Conservation (phyloP, 768 basidiomycete genomes). For the Myochromella boudieri region DNA sequence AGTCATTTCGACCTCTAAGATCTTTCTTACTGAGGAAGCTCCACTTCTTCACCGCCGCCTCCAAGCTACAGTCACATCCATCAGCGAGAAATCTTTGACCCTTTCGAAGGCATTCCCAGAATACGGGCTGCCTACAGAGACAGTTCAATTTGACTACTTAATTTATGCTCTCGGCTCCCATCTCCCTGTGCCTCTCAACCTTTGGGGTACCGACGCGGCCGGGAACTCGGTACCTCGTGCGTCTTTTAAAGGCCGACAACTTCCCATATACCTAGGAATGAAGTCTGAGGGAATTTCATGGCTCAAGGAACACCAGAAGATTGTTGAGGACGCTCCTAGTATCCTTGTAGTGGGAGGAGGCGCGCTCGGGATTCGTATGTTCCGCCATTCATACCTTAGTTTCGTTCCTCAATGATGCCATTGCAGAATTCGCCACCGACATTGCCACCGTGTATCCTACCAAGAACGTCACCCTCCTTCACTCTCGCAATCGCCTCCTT, state of each 20-base stretch:
- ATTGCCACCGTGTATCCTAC: conserved; percentile 52
- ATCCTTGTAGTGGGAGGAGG: conserved; percentile 73
- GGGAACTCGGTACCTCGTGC: conserved; percentile 4
- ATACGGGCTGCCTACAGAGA: conserved; percentile 32
- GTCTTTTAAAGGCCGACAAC: conserved; percentile 8
- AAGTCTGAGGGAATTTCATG: conserved; percentile 51
- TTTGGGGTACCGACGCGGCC: conserved; percentile 40
- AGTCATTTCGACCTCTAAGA: conserved; percentile 56
- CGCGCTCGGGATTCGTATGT: conserved; percentile 69
- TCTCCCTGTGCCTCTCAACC: conserved; percentile 51
- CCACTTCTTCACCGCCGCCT: conserved; percentile 33
- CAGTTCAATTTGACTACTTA: conserved; percentile 52
- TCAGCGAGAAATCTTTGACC: conserved; percentile 39
- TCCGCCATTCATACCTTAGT: not conserved
- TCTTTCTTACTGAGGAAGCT: conserved; percentile 35
- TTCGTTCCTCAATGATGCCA: not conserved
- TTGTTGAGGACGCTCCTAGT: conserved; percentile 44
- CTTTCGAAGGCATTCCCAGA: conserved; percentile 50
- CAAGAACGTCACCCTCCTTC: conserved; percentile 57
- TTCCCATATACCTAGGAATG: conserved; percentile 34
- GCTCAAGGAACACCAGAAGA: conserved; percentile 48
- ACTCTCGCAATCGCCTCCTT: conserved; percentile 55
- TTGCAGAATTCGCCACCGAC: conserved; percentile 62
- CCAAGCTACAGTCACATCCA: conserved; percentile 43
- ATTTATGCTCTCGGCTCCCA: conserved; percentile 64